These are phyloP conservation scores for Pseudopyricularia javanii DNA, from an alignment of 2,329 filamentous ascomycete genomes.

Conservation along the genomic window DNA sequence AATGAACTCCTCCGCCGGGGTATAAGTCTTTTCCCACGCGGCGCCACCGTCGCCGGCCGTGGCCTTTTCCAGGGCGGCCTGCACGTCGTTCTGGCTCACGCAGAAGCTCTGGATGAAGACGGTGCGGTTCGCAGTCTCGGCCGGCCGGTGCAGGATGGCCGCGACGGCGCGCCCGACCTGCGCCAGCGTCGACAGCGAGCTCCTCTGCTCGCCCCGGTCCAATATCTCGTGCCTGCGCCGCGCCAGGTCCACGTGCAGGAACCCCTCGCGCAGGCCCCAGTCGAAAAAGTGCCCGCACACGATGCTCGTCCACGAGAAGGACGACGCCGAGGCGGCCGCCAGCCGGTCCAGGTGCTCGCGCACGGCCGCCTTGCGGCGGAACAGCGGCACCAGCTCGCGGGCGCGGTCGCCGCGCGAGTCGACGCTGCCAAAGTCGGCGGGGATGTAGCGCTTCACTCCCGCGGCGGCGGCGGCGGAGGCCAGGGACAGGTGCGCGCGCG, in stretches of 20 bases:
- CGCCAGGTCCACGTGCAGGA: conserved; percentile 21
- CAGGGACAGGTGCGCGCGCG: conserved; percentile 19
- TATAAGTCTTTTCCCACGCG: background rate
- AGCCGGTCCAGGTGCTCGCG: conserved; percentile 17
- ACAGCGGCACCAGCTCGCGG: conserved; percentile 22
- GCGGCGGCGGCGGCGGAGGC: conserved; percentile 22
- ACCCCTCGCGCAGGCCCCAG: conserved; percentile 22
- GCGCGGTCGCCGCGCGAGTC: conserved; percentile 20
- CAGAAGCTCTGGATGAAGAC: conserved; percentile 28
- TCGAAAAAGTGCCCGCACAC: conserved; percentile 28
- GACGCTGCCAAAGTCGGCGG: conserved; percentile 27
- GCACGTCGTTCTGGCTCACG: conserved; percentile 21
- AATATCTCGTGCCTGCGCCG: conserved; percentile 18
- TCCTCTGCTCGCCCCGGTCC: conserved; percentile 17
- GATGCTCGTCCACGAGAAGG: conserved; percentile 23
- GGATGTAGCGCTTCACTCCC: conserved; percentile 23
- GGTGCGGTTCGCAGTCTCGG: conserved; percentile 18
- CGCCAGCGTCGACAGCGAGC: conserved; percentile 21
- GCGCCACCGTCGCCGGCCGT: conserved; percentile 9
- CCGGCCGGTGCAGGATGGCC: conserved; percentile 13
- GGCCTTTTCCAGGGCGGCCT: conserved; percentile 19
- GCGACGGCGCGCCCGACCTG: conserved; percentile 21
- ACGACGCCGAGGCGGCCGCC: conserved; percentile 7
- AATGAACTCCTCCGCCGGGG: conserved; percentile 23
- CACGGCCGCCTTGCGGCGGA: conserved; percentile 20